phyloP scores from a whole-genome alignment of 192 early-diverging fungal genomes.

The Backusella westeae region DNA sequence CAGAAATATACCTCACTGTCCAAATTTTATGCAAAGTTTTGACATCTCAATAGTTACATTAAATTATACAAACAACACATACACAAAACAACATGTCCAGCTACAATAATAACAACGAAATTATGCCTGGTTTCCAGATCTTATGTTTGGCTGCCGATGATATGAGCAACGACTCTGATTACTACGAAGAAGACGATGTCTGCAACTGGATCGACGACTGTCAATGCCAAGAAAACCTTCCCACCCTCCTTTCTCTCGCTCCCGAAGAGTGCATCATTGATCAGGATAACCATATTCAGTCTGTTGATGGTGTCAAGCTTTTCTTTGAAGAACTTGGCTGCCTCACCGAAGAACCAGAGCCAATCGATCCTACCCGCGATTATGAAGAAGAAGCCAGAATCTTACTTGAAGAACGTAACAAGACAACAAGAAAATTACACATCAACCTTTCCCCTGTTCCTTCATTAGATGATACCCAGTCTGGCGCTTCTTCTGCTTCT shows the following conservation, averaged over 20 bases:
- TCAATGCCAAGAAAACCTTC: slow-evolving; percentile 22
- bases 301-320: not conserved
- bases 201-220: slow-evolving; percentile 16
- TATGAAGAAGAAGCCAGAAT: slow-evolving; percentile 27
- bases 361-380: slow-evolving; percentile 31
- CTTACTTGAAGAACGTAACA: slow-evolving; percentile 15
- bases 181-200: slow-evolving; percentile 1
- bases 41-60: not conserved
- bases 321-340: slow-evolving; percentile 34
- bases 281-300: slow-evolving; percentile 18
- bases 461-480: not conserved
- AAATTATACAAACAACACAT: not conserved
- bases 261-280: slow-evolving; percentile 27
- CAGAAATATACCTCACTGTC: not conserved
- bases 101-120: not conserved
- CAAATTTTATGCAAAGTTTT: slow-evolving; percentile 3
- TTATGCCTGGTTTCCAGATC: not conserved
- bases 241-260: slow-evolving; percentile 21
- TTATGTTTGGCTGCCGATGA: not conserved
- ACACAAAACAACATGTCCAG: not conserved
- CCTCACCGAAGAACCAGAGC: slow-evolving; percentile 30
- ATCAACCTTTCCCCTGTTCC: not conserved
- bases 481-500: not conserved
- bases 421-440: not conserved
- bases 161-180: not conserved